Percentiles rank a stretch among this genome's conserved stretches.
Evolutionary conservation across 345 rosid genomes (phyloP).

Genomic region (Luvunga scandens): DNA sequence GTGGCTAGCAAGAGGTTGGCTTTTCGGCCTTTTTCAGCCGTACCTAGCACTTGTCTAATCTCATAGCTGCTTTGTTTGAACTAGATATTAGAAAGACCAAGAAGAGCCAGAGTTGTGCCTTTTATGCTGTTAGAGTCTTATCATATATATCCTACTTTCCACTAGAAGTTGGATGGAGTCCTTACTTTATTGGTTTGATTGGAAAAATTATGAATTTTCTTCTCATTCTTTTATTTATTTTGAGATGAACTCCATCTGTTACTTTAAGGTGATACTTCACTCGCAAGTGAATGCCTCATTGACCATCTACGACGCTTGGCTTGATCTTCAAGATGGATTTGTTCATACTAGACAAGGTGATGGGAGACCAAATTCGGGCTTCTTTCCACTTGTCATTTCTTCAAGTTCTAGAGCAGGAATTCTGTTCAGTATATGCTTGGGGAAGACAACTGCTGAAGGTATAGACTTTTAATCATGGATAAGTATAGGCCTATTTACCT

Average conservation of each 20-base stretch:
- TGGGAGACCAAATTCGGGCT: conserved; percentile 79
- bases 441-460: conserved; percentile 54
- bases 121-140: background rate
- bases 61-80: background rate
- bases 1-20: background rate
- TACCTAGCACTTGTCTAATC: background rate
- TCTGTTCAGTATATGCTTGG: conserved; percentile 65
- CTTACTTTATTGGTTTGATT: background rate
- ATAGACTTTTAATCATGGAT: conserved; percentile 14
- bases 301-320: conserved; percentile 84
- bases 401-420: conserved; percentile 78
- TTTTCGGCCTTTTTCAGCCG: background rate
- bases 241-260: conserved; percentile 3
- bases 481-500: background rate
- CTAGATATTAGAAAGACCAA: background rate
- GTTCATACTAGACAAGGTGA: conserved; percentile 55
- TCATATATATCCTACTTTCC: background rate
- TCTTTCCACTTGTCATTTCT: conserved; percentile 82
- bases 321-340: conserved; percentile 94
- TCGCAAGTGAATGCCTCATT: conserved; percentile 87
- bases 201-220: background rate
- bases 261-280: conserved; percentile 74
- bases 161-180: background rate
- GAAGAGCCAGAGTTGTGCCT: background rate
- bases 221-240: background rate